Evolutionary conservation across 2,329 filamentous ascomycete genomes (phyloP).

Genomic region (Calonectria pauciramosa): DNA sequence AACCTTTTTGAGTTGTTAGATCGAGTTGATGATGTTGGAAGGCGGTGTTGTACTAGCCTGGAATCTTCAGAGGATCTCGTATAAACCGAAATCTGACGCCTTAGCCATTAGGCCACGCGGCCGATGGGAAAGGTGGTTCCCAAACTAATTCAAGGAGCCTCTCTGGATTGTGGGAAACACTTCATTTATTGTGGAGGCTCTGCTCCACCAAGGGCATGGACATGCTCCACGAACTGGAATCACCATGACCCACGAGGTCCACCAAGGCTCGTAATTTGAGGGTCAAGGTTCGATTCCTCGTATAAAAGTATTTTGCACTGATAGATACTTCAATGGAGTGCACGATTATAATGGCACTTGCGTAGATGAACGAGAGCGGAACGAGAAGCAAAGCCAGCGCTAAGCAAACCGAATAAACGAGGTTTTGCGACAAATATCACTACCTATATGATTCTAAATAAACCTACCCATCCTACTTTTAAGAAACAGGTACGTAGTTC

Average conservation of each 20-base stretch:
- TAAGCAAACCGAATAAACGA: not conserved
- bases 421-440: too few species aligned
- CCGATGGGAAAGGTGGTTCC: slow-evolving; percentile 11
- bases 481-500: too few species aligned
- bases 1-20: slow-evolving; percentile 32
- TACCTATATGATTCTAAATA: too few species aligned
- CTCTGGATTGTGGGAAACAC: not conserved
- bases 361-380: not conserved
- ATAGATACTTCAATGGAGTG: not conserved
- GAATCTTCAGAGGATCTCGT: slow-evolving; percentile 41
- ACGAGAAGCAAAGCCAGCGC: not conserved
- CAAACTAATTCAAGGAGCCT: not conserved
- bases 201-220: not conserved
- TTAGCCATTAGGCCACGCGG: slow-evolving; percentile 44
- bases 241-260: not conserved
- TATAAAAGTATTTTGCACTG: not conserved
- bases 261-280: not conserved
- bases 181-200: not conserved
- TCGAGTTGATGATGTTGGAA: not conserved
- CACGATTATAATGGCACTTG: not conserved
- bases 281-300: not conserved
- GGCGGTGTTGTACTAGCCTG: slow-evolving; percentile 27
- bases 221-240: not conserved
- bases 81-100: slow-evolving; percentile 41
- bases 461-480: too few species aligned